phyloP scores from a whole-genome alignment of 495 filamentous ascomycete species.

The Polyplosphaeria fusca region DNA sequence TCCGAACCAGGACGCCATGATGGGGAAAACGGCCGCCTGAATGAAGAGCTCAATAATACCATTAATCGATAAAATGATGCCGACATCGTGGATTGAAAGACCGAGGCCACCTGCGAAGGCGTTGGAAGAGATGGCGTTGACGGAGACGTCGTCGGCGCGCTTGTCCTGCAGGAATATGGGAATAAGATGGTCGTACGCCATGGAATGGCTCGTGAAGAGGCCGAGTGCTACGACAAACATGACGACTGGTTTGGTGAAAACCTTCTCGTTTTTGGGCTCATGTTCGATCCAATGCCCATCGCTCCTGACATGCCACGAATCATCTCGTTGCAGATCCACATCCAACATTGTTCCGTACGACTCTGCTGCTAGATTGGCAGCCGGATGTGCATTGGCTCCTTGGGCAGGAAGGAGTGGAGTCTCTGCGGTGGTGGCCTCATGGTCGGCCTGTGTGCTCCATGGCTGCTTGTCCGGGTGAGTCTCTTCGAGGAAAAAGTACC shows the following conservation, averaged over 20 bases:
- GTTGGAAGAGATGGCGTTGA: slow-evolving; percentile 20
- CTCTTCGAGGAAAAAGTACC: slow-evolving; percentile 72
- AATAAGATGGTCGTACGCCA: slow-evolving; percentile 81
- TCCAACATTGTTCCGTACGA: slow-evolving; percentile 75
- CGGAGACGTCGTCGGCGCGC: slow-evolving; percentile 37
- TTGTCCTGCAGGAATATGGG: slow-evolving; percentile 82
- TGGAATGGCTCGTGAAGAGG: slow-evolving; percentile 83
- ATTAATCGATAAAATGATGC: slow-evolving; percentile 75
- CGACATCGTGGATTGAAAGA: slow-evolving; percentile 67
- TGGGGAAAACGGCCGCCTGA: slow-evolving; percentile 72
- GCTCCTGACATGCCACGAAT: slow-evolving; percentile 48
- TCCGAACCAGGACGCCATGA: slow-evolving; percentile 66
- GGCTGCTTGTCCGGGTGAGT: slow-evolving; percentile 78
- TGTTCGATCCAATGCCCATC: slow-evolving; percentile 42
- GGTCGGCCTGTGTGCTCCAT: slow-evolving; percentile 50
- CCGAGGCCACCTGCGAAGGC: slow-evolving; percentile 71
- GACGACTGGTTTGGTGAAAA: slow-evolving; percentile 63
- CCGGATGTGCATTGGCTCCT: slow-evolving; percentile 64
- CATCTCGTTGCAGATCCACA: slow-evolving; percentile 51
- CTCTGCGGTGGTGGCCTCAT: slow-evolving; percentile 56
- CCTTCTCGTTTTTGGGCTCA: slow-evolving; percentile 38
- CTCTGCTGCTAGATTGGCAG: slow-evolving; percentile 67
- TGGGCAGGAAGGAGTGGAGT: slow-evolving; percentile 70
- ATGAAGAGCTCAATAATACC: slow-evolving; percentile 76
- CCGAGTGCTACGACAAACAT: slow-evolving; percentile 69